Evolutionary conservation across 2,329 filamentous ascomycete genomes (phyloP), one percentile per base, ranked within the genome.

Genomic region (Penicillium sp.): DNA sequence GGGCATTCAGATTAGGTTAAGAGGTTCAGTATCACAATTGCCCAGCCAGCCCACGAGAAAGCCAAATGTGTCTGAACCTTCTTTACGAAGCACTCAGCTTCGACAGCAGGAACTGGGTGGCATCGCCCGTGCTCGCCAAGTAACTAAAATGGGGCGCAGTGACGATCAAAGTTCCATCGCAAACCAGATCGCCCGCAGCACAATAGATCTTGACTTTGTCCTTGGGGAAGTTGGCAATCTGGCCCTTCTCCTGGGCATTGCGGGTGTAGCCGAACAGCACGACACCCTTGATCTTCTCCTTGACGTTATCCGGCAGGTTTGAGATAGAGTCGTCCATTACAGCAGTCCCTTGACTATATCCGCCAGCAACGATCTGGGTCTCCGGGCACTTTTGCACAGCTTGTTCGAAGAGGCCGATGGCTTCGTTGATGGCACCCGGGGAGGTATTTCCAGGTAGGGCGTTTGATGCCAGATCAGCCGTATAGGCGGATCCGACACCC

Each of bases 151-250:
- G 78, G 3, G 75, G 64, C 4, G 72, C 49, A 11, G 49, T 51
- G 17, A 51, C 37, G 22, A 51, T 51, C 49, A 51, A 15, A 3
- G 77, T 79, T 22, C 81, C 79, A 1, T 70, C 57, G 63, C 83
- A 85, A 15, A 85, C 83, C 48, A 78, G 60, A 60, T 85, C 82
- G 0, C 79, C 81, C 22, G 52, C 8, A 7, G 62, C 60, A 22
- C 62, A 64, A 52, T 54, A 77, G 15, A 82, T 79, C 62, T 80
- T 74, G 25, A 74, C 74, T 69, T 81, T 80, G 4, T 74, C 74
- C 50, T 72, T 65, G n/a, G 76, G 74, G 63, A 78, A 80, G 41
- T 73, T 71, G 3, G 75, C 71, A 41, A 80, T 79, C 57, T 74
- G 73, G 41, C 73, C 71, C 17, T 70, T 68, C 60, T 80, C 77